These are phyloP conservation scores for Theobroma cacao DNA, from an alignment of 345 rosid species.

Conservation along the genomic window DNA sequence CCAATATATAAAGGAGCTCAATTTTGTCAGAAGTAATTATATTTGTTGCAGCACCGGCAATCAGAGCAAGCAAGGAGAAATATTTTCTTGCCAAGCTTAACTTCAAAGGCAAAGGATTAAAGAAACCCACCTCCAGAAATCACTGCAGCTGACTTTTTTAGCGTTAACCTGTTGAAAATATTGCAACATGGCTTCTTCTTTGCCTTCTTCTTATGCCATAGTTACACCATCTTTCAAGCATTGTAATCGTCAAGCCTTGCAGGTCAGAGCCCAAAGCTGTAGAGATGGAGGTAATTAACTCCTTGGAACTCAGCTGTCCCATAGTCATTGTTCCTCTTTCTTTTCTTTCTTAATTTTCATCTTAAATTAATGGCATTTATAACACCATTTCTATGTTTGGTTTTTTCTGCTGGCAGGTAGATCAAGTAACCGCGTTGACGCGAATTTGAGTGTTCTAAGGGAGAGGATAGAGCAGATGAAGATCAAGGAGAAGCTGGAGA, in stretches of 20 bases:
- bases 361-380: not conserved
- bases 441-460: constrained; percentile 40
- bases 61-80: not conserved
- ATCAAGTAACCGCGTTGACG: constrained; percentile 33
- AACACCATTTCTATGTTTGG: not conserved
- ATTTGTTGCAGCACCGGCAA: not conserved
- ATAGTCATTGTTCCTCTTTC: no score
- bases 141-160: not conserved
- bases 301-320: not conserved
- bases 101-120: not conserved
- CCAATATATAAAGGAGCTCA: not conserved
- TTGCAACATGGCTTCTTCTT: constrained; percentile 11
- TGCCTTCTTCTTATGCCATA: not conserved
- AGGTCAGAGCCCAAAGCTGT: constrained; percentile 27
- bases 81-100: not conserved
- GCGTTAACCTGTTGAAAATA: not conserved
- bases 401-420: constrained; percentile 23
- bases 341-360: no score
- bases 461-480: constrained; percentile 43
- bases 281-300: constrained; percentile 38
- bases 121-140: not conserved
- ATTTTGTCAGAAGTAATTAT: not conserved
- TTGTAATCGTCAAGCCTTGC: constrained; percentile 7
- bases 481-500: constrained; percentile 51
- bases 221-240: constrained; percentile 8